Base-by-base conservation (phyloP, 306 rosid genomes). In the Fagus sylvatica region DNA sequence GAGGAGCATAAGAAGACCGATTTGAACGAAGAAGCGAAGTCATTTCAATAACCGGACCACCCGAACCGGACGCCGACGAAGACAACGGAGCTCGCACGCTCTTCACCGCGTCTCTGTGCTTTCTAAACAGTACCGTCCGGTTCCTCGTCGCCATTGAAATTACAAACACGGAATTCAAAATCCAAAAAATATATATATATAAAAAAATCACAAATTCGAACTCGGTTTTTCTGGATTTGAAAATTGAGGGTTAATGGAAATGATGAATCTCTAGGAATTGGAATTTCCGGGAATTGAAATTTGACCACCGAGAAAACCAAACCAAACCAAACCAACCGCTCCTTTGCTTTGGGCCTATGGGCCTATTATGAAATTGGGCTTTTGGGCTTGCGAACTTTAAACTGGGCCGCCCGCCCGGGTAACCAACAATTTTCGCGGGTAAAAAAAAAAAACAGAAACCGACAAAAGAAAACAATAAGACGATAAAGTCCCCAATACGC, bases 11-110 rank as follows among this genome's bases (percentile, higher is more conserved):
- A 22, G 90, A 83, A 74, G 93, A 81, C 42, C 87, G 84, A 36
- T 89, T 89, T 53, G 93, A 75, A 77, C 83, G 80, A 75, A 89
- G 88, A 76, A 91, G 88, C 36, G 93, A 88, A 66, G 89, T 88
- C 94, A 91, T 86, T 86, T 91, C 97, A 34, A 91, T 88, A 8
- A 88, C 91, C 19, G 91, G 92, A 40, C 97, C 91, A 6, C 87
- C 78, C 8, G 90, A 87, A 76, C 86, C 84, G 51, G 87, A 84
- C 37, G 87, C 86, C 6, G 92, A 85, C 10, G 97, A 91, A 48
- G 89, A 90, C 36, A 88, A 80, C 40, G 97, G 94, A 61, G 91
- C 87, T 11, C 97, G 92, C 32, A 88, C 87, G 72, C 92, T 89
- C 88, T 89, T 91, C 70, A 88, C 82, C n/a, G 93, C 89, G 71